Evolutionary conservation across 1,284 basidiomycete species (phyloP).

Genomic region (Microstroma glucosiphilum): DNA sequence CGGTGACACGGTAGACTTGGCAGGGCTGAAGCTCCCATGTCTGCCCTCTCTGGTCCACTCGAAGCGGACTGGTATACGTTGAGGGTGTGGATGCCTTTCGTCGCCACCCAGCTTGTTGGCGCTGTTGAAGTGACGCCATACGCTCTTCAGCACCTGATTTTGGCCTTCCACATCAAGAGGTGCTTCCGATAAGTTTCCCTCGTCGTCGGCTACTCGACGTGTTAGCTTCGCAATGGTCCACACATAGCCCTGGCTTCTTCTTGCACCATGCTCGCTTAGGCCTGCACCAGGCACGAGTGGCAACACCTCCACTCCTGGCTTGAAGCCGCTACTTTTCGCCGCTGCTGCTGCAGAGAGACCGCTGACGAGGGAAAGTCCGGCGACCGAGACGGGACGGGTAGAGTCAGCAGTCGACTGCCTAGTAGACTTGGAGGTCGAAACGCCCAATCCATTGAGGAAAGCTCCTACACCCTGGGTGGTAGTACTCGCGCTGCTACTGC

Average conservation of each 20-base stretch:
- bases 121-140: slow-evolving; percentile 38
- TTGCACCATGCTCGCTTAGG: slow-evolving; percentile 18
- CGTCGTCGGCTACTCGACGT: slow-evolving; percentile 20
- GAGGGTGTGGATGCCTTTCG: slow-evolving; percentile 28
- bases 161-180: slow-evolving; percentile 8
- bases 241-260: slow-evolving; percentile 35
- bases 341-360: background rate
- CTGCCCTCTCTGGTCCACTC: slow-evolving; percentile 36
- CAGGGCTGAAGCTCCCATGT: background rate
- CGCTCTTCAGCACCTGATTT: slow-evolving; percentile 30
- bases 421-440: too few species aligned
- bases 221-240: slow-evolving; percentile 43
- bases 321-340: background rate
- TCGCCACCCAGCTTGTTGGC: slow-evolving; percentile 29
- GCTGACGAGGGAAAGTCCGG: background rate
- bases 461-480: too few species aligned
- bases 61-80: slow-evolving; percentile 32
- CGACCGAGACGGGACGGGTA: too few species aligned
- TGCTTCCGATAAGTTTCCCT: background rate
- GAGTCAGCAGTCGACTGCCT: too few species aligned
- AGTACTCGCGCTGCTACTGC: background rate
- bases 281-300: slow-evolving; percentile 30
- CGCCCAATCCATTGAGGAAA: too few species aligned
- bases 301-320: slow-evolving; percentile 17
- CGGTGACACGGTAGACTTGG: background rate